Conservation (phyloP, 1,284 basidiomycete genomes). For the Leccinum laetum region DNA sequence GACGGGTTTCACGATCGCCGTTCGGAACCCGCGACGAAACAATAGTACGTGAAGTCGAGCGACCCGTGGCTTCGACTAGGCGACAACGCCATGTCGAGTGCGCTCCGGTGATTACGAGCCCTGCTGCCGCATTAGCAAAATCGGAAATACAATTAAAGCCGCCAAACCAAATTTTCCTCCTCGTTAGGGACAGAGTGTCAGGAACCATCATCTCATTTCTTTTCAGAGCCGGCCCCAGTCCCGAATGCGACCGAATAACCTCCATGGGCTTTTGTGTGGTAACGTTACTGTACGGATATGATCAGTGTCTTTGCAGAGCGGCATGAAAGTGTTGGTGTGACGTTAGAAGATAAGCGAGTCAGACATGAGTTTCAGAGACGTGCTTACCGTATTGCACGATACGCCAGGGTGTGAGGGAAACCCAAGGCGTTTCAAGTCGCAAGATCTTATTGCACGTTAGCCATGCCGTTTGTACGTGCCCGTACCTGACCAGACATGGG, state of each 20-base stretch:
- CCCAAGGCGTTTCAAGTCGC: slow-evolving; percentile 18
- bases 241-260: neutral
- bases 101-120: neutral
- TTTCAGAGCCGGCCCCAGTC: neutral
- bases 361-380: slow-evolving; percentile 9
- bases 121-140: neutral
- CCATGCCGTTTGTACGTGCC: neutral
- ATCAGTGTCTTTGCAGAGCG: neutral
- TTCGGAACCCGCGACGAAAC: neutral
- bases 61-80: neutral
- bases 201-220: neutral
- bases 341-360: slow-evolving; percentile 18
- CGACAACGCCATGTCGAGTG: neutral
- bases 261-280: neutral
- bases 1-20: neutral
- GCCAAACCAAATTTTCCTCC: neutral
- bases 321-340: slow-evolving; percentile 13
- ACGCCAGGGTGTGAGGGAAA: neutral
- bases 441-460: neutral
- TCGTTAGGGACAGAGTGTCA: neutral
- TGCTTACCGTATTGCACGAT: neutral
- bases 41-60: neutral
- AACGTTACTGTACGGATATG: neutral
- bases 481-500: slow-evolving; percentile 4
- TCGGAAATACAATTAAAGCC: neutral